Evolutionary conservation across 2,329 filamentous ascomycete species (phyloP).

Genomic region (Talaromyces sp.): DNA sequence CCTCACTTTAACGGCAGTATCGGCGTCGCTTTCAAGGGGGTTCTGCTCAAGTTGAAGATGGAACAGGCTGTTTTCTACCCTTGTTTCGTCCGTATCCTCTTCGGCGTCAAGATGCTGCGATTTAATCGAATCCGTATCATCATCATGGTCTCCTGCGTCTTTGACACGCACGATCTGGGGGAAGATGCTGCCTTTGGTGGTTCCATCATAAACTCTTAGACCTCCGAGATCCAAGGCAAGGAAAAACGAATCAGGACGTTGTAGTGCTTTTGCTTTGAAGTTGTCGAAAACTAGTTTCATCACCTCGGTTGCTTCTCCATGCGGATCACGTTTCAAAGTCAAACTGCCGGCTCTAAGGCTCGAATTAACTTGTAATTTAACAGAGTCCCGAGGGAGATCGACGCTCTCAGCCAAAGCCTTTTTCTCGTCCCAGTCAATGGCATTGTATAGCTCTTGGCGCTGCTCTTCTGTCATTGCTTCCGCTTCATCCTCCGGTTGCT

Average conservation of each 20-base stretch:
- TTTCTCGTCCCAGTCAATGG: constrained; percentile 98
- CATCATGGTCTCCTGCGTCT: constrained; percentile 60
- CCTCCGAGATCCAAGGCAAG: constrained; percentile 87
- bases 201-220: constrained; percentile 91
- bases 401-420: constrained; percentile 80
- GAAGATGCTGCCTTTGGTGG: constrained; percentile 83
- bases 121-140: constrained; percentile 31
- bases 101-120: constrained; percentile 33
- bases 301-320: constrained; percentile 72
- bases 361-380: constrained; percentile 89
- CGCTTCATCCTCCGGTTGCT: constrained; percentile 68
- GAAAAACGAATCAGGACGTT: constrained; percentile 85
- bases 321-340: constrained; percentile 79
- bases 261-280: constrained; percentile 83
- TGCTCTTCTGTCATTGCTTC: constrained; percentile 92
- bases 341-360: constrained; percentile 95
- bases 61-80: constrained; percentile 74
- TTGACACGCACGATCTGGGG: constrained; percentile 96
- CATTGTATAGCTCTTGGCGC: constrained; percentile 91
- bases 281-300: constrained; percentile 90
- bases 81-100: constrained; percentile 37
- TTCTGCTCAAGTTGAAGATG: constrained; percentile 90
- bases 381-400: constrained; percentile 81
- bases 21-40: constrained; percentile 84
- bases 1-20: constrained; percentile 84